Percentiles rank a stretch among this genome's conserved stretches.
Evolutionary conservation across 768 basidiomycete species (phyloP).

Genomic region (Leccinum arenicola): DNA sequence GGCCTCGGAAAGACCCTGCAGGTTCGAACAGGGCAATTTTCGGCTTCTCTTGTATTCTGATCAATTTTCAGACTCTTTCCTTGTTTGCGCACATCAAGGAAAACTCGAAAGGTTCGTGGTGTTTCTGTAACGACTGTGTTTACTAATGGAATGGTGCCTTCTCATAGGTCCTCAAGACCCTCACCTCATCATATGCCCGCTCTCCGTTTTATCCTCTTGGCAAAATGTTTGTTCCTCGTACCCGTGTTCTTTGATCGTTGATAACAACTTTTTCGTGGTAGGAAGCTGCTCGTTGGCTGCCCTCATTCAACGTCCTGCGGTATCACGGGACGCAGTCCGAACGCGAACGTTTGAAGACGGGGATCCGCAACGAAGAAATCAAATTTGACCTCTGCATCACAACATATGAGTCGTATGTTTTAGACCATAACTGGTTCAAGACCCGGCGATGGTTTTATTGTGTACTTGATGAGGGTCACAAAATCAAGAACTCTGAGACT

Average conservation of each 20-base stretch:
- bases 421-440: conserved; percentile 62
- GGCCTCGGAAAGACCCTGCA: conserved; percentile 66
- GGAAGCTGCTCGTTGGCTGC: conserved; percentile 56
- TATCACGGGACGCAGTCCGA: conserved; percentile 59
- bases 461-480: conserved; percentile 67
- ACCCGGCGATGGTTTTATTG: conserved; percentile 53
- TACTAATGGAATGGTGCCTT: neutral
- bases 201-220: conserved; percentile 65
- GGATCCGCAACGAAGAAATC: conserved; percentile 35
- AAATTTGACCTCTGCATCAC: conserved; percentile 55
- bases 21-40: conserved; percentile 24
- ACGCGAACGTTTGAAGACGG: conserved; percentile 52
- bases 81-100: conserved; percentile 70
- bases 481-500: conserved; percentile 67
- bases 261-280: conserved; percentile 17
- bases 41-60: conserved; percentile 3
- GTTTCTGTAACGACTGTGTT: neutral
- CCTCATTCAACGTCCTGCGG: conserved; percentile 50
- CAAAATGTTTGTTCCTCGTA: conserved; percentile 35
- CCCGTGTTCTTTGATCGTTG: neutral
- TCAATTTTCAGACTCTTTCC: conserved; percentile 44
- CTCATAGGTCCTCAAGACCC: conserved; percentile 45
- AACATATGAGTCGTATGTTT: conserved; percentile 64
- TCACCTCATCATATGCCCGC: conserved; percentile 71
- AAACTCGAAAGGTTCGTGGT: conserved; percentile 37